Percentiles rank a stretch among this genome's conserved stretches.
Evolutionary conservation across 306 rosid species (phyloP).

Genomic region (Rubus parviflorus): DNA sequence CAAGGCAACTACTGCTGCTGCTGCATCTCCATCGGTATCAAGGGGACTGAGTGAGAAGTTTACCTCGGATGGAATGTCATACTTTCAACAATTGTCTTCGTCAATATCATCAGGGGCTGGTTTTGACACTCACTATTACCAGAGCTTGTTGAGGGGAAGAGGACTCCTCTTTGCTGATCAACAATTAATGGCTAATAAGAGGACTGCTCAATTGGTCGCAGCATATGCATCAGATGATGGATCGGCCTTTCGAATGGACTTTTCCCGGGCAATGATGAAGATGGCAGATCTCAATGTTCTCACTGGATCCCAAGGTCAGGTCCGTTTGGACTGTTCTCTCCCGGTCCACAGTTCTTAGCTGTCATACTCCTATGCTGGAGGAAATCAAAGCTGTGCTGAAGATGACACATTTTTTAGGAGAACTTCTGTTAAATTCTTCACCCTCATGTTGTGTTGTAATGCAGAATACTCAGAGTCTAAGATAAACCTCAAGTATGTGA

Average conservation of each 20-base stretch:
- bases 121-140: conserved; percentile 69
- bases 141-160: conserved; percentile 64
- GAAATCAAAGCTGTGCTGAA: neutral
- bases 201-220: conserved; percentile 59
- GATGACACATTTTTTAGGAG: neutral
- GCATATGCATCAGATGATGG: conserved; percentile 83
- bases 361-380: neutral
- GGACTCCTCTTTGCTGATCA: conserved; percentile 89
- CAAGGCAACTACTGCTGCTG: neutral
- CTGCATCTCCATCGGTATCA: neutral
- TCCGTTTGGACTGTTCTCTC: conserved; percentile 37
- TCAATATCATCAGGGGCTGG: conserved; percentile 51
- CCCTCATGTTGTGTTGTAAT: neutral
- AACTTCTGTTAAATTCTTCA: neutral
- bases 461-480: neutral
- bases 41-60: neutral
- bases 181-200: conserved; percentile 66
- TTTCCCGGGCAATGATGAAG: conserved; percentile 66
- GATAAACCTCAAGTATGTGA: neutral
- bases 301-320: conserved; percentile 39
- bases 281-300: conserved; percentile 55
- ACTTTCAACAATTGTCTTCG: conserved; percentile 33
- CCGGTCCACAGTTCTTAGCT: conserved; percentile 2
- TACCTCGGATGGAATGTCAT: neutral
- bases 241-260: conserved; percentile 71